A percentile compares a stretch with the other conserved stretches of the same genome.
phyloP scores from a whole-genome alignment of 768 basidiomycete species.

The Termitomyces sp. region DNA sequence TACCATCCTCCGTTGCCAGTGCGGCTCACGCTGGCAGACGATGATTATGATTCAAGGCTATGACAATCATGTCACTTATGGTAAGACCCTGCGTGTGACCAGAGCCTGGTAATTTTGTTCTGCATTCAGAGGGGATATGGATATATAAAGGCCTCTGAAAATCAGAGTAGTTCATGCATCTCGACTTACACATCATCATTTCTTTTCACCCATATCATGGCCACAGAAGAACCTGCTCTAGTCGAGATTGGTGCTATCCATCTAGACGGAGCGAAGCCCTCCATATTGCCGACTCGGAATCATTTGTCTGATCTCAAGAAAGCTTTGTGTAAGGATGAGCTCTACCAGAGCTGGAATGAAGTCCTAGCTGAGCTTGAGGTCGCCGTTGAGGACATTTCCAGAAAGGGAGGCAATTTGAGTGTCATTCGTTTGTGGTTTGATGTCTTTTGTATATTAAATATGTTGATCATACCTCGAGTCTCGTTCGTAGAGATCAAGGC shows the following conservation, averaged over 20 bases:
- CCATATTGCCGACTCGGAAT: slow-evolving; percentile 42
- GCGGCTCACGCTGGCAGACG: too few relatives aligned
- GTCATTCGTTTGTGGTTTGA: neutral
- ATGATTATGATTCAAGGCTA: neutral
- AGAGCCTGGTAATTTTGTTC: neutral
- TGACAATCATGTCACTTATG: neutral
- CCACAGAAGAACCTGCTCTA: neutral
- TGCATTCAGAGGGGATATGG: neutral
- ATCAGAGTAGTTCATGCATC: neutral
- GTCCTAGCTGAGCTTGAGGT: slow-evolving; percentile 47
- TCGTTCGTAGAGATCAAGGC: slow-evolving; percentile 37
- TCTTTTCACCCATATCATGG: too few relatives aligned
- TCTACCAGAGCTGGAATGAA: slow-evolving; percentile 52
- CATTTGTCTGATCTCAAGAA: slow-evolving; percentile 63
- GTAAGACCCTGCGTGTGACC: neutral
- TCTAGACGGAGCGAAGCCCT: neutral
- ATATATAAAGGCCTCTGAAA: neutral
- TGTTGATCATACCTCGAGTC: slow-evolving; percentile 51
- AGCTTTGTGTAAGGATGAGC: slow-evolving; percentile 39
- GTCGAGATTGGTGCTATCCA: neutral
- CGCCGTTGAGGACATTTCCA: slow-evolving; percentile 44
- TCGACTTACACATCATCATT: too few relatives aligned
- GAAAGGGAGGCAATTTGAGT: slow-evolving; percentile 44
- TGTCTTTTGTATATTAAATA: neutral
- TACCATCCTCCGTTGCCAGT: neutral